phyloP scores from a whole-genome alignment of 176 grass and related monocot genomes.

The Triticum aestivum region IWGSC_CS_RefSeq_v2.1 NC_057806.1:511960765-511961264 shows the following conservation, averaged over 20 bases:
- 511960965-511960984: neutral
- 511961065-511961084: neutral
- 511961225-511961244: too few relatives aligned
- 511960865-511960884: neutral
- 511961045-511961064: neutral
- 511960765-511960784: constrained; percentile 78
- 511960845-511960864: too few relatives aligned
- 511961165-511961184: too few relatives aligned
- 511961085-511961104: neutral
- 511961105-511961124: neutral
- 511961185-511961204: too few relatives aligned
- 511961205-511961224: too few relatives aligned
- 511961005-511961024: neutral
- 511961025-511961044: neutral
- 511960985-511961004: neutral
- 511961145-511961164: too few relatives aligned
- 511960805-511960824: constrained; percentile 17
- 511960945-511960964: neutral
- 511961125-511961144: too few relatives aligned
- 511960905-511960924: neutral
- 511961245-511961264: too few relatives aligned
- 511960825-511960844: neutral
- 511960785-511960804: constrained; percentile 84
- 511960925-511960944: neutral
- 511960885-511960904: neutral